Evolutionary conservation across 129 eudicot genomes (phyloP), one percentile per base, ranked within the genome.

Genomic region (Ambrosia trifida): DNA sequence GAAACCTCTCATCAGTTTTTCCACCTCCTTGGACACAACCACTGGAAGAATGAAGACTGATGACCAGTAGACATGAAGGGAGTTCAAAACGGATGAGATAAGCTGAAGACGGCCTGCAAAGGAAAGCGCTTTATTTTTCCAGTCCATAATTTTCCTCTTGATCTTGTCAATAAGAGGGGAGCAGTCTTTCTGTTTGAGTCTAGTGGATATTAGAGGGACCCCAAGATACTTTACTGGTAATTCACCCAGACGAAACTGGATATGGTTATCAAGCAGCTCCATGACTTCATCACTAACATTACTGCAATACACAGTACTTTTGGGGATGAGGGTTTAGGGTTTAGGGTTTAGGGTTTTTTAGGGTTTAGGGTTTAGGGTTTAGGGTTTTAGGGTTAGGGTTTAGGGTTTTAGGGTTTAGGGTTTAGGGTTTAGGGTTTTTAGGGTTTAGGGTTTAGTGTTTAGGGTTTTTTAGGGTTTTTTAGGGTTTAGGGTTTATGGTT

Each of bases 401-500:
- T 60, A 3, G 3, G 41, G 66, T 16, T 60, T 60, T 28, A 17
- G 66, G 66, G 40, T 30, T 60, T 28, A 17, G 66, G 66, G 40
- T 31, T 60, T 28, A 3, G 66, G 66, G 40, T 31, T 60, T 10
- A 1, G 41, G 41, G 40, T 11, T 30, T 28, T 60, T 28, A 1
- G 66, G 66, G 40, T 60, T 43, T 43, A 43, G 47, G 47, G 47
- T 43, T 60, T 28, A 4, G 66, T 41, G 40, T 28, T 60, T 28
- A 4, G 66, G 66, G 40, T 60, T 60, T 28, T 60, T 60, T 11
- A 4, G 66, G 67, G 45, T 32, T 2, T 2, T 33, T 50, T 50
- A 50, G 57, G 57, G 57, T 50, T 50, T 50, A 50, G 57, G 57
- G 57, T 50, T 50, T 50, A 50, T 3, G 51, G 51, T 46, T 46